Evolutionary conservation across 2,329 filamentous ascomycete species (phyloP).

Genomic region (Pleurostoma richardsiae): DNA sequence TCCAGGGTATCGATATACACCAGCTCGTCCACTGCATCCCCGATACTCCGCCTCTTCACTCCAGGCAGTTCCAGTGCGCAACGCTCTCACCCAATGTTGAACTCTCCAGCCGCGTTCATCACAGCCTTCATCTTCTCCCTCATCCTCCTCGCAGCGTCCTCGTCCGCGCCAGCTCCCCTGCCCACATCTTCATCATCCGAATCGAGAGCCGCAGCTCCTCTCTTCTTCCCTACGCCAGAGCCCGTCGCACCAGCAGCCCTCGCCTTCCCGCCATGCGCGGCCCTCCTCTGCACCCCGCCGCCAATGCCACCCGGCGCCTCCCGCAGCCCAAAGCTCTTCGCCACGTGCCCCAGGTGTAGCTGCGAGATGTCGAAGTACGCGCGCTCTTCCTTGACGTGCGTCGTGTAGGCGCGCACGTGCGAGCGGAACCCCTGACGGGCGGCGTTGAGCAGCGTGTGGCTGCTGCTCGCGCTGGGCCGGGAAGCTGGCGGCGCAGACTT

Average conservation of each 20-base stretch:
- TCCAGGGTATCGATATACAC: too few relatives aligned
- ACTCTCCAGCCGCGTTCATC: constrained; percentile 56
- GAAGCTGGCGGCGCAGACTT: constrained; percentile 33
- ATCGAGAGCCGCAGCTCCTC: constrained; percentile 25
- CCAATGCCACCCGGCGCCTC: constrained; percentile 84
- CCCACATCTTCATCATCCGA: constrained; percentile 33
- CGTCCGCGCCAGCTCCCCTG: constrained; percentile 37
- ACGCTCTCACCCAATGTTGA: constrained; percentile 56
- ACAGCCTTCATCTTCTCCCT: constrained; percentile 56
- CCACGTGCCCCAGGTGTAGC: constrained; percentile 85
- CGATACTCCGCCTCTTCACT: neutral
- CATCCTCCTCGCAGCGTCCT: constrained; percentile 59
- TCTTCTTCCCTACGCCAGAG: constrained; percentile 9
- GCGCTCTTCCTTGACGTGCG: constrained; percentile 81
- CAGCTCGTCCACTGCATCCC: too few relatives aligned
- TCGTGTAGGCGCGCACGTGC: constrained; percentile 91
- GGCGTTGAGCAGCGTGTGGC: constrained; percentile 65
- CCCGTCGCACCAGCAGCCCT: constrained; percentile 16
- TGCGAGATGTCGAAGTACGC: constrained; percentile 86
- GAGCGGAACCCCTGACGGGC: constrained; percentile 84
- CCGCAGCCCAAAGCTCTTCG: constrained; percentile 86
- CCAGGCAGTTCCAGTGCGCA: neutral
- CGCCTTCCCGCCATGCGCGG: constrained; percentile 28
- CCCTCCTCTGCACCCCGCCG: constrained; percentile 44
- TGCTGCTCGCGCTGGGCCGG: constrained; percentile 15